Evolutionary conservation across 495 filamentous ascomycete genomes (phyloP).

Genomic region (Lichenothelia convexa): DNA sequence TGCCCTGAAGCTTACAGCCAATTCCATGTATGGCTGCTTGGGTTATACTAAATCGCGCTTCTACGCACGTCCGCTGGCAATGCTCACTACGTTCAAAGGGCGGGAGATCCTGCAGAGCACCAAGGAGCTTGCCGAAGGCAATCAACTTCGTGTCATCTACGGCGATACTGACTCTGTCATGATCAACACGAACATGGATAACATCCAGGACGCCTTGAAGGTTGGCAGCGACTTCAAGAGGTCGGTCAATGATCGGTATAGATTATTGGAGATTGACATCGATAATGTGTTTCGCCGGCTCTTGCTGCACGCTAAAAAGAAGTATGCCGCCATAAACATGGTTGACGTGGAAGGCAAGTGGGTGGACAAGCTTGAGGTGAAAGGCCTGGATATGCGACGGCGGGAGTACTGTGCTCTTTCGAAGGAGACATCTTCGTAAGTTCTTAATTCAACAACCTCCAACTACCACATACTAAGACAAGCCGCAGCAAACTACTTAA

Average conservation of each 20-base stretch:
- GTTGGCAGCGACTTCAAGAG: slow-evolving; percentile 69
- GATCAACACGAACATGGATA: slow-evolving; percentile 97
- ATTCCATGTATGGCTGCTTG: slow-evolving; percentile 98
- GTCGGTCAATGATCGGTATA: slow-evolving; percentile 76
- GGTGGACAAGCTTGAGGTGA: slow-evolving; percentile 89
- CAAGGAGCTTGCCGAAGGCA: slow-evolving; percentile 82
- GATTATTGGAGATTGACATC: slow-evolving; percentile 86
- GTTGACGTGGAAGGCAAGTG: slow-evolving; percentile 77
- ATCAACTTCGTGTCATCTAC: slow-evolving; percentile 81
- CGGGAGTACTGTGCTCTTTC: slow-evolving; percentile 90
- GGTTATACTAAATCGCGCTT: slow-evolving; percentile 92
- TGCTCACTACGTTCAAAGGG: slow-evolving; percentile 92
- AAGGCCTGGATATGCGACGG: slow-evolving; percentile 92
- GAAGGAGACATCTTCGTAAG: slow-evolving; percentile 69
- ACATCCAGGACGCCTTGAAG: slow-evolving; percentile 74
- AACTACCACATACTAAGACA: slow-evolving; percentile 1
- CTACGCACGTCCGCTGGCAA: slow-evolving; percentile 84
- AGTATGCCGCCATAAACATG: slow-evolving; percentile 94
- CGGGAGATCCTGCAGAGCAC: slow-evolving; percentile 93
- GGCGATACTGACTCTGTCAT: slow-evolving; percentile 99
- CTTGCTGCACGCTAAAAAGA: slow-evolving; percentile 93
- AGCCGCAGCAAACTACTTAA: slow-evolving; percentile 41
- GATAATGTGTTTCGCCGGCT: slow-evolving; percentile 93
- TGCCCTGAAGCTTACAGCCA: slow-evolving; percentile 90
- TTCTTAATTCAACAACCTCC: not conserved